Percentiles rank a stretch among this genome's conserved stretches.
Evolutionary conservation across 768 basidiomycete species (phyloP).

Genomic region (Trametes gibbosa): DNA sequence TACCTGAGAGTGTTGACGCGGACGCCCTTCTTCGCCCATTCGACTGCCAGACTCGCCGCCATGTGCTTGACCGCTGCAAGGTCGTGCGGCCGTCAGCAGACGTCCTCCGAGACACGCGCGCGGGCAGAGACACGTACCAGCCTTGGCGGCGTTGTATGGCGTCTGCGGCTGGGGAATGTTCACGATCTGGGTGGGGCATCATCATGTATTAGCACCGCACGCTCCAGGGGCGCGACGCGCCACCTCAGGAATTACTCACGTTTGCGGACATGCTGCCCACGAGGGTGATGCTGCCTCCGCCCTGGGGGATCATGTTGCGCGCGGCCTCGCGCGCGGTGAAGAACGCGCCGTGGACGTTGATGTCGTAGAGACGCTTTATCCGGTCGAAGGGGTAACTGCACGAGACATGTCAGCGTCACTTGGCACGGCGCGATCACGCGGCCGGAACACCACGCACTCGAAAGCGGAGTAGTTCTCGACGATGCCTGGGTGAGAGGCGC

Average conservation of each 20-base stretch:
- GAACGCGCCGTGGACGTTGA: constrained; percentile 93
- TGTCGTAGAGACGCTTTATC: constrained; percentile 79
- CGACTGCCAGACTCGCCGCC: constrained; percentile 88
- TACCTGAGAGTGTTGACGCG: constrained; percentile 82
- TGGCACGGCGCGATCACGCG: neutral
- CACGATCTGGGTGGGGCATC: constrained; percentile 54
- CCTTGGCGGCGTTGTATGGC: constrained; percentile 95
- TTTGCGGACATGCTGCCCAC: constrained; percentile 91
- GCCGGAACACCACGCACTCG: constrained; percentile 50
- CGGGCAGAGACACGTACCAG: constrained; percentile 49
- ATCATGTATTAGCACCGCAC: constrained; percentile 19
- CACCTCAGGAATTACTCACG: constrained; percentile 41
- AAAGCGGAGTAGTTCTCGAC: constrained; percentile 87
- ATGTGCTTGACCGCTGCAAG: constrained; percentile 83
- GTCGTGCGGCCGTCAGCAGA: constrained; percentile 7
- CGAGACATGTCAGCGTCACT: constrained; percentile 11
- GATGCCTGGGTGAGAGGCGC: constrained; percentile 51
- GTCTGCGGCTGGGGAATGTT: constrained; percentile 93
- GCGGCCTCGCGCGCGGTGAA: constrained; percentile 97
- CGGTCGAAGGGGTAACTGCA: constrained; percentile 81
- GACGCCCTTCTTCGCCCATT: constrained; percentile 90
- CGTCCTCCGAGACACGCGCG: neutral
- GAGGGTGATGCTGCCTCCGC: constrained; percentile 79
- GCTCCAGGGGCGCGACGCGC: neutral
- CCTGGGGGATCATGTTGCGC: constrained; percentile 80